Conservation (phyloP, 1,284 basidiomycete genomes). For the Porodaedalea pini region DNA sequence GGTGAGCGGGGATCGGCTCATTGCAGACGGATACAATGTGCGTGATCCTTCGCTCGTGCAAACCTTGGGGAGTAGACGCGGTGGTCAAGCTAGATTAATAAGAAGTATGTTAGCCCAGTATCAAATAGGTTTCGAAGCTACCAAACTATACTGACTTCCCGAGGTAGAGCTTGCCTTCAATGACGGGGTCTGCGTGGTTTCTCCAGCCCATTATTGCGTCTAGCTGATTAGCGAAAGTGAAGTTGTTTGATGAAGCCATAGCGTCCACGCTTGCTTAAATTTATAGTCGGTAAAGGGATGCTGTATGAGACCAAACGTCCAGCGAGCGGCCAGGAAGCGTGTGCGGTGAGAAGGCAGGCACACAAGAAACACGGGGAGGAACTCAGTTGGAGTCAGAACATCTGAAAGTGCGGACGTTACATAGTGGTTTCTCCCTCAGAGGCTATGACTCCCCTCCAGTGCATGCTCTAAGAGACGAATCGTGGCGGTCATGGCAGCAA, state of each 20-base stretch:
- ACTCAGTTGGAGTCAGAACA: conserved; percentile 16
- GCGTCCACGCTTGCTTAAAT: not conserved
- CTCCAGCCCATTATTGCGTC: conserved; percentile 16
- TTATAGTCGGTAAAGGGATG: conserved; percentile 2
- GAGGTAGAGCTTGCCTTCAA: conserved; percentile 21
- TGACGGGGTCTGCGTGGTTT: conserved; percentile 20
- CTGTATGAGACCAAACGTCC: conserved; percentile 4
- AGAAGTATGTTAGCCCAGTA: not conserved
- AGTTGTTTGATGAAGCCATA: conserved; percentile 7
- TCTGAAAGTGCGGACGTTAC: not conserved
- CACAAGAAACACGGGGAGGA: not conserved
- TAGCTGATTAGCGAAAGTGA: conserved; percentile 8
- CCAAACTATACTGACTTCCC: conserved; percentile 16
- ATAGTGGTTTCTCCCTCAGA: conserved; percentile 9
- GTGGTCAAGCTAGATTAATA: conserved; percentile 14
- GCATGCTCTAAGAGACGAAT: not conserved
- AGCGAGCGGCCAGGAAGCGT: not conserved
- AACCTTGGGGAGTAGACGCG: conserved; percentile 15
- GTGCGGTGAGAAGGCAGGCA: conserved; percentile 1
- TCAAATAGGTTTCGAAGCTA: not conserved
- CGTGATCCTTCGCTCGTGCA: conserved; percentile 19
- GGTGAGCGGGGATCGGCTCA: conserved; percentile 19
- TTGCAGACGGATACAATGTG: conserved; percentile 20
- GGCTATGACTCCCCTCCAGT: conserved; percentile 8
- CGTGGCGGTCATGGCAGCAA: not conserved